These are phyloP conservation scores for Aciculoconidium aculeatum DNA, from an alignment of 805 yeast genomes.

Conservation along the genomic window DNA sequence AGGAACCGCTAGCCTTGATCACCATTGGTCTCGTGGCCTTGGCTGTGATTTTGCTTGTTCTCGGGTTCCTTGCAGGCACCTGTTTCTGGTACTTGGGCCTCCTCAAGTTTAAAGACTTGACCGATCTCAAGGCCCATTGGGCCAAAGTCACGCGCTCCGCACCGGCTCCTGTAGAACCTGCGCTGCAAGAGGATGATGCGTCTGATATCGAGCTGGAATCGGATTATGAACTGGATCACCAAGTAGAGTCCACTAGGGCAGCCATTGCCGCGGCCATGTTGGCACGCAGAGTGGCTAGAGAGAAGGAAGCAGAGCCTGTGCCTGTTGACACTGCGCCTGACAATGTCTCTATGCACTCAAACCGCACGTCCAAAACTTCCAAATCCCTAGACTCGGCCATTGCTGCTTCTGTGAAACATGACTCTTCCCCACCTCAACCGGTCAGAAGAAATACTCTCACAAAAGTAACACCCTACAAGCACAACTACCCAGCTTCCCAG, in stretches of 20 bases:
- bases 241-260: no score
- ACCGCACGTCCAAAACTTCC: no score
- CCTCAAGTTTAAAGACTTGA: slow-evolving; percentile 11
- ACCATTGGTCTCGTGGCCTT: slow-evolving; percentile 7
- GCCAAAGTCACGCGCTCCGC: no score
- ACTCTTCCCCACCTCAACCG: slow-evolving; percentile 2
- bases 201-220: slow-evolving; percentile 7
- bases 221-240: no score
- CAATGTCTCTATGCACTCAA: no score
- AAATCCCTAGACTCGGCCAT: no score
- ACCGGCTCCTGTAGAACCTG: no score
- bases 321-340: no score
- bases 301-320: no score
- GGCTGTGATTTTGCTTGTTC: slow-evolving; percentile 1
- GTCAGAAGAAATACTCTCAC: slow-evolving; percentile 16
- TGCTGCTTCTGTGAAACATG: no score
- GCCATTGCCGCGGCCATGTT: slow-evolving; percentile 4
- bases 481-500: slow-evolving; percentile 1
- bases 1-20: slow-evolving; percentile 17
- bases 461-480: slow-evolving; percentile 18
- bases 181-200: no score
- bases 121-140: slow-evolving; percentile 5
- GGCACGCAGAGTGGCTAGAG: slow-evolving; percentile 1
- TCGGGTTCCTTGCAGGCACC: slow-evolving; percentile 14
- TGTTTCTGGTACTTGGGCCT: slow-evolving; percentile 28